phyloP scores from a whole-genome alignment of 805 yeast species.

The Cyberlindnera mycetangii region DNA sequence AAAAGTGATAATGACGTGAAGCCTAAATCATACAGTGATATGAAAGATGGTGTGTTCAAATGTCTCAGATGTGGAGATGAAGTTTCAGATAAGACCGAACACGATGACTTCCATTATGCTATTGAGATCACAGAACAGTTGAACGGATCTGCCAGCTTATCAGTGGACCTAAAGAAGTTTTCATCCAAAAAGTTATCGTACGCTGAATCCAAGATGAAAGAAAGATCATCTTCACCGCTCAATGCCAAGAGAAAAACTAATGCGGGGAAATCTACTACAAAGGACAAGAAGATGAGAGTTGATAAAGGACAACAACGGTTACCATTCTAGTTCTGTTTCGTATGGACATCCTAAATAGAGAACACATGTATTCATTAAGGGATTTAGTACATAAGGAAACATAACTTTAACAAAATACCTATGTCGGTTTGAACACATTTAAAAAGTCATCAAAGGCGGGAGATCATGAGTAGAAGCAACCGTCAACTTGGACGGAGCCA shows the following conservation, averaged over 20 bases:
- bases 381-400: neutral
- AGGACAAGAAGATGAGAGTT: slow-evolving; percentile 13
- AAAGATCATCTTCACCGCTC: slow-evolving; percentile 3
- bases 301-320: slow-evolving; percentile 24
- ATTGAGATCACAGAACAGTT: slow-evolving; percentile 43
- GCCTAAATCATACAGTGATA: neutral
- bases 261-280: neutral
- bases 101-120: slow-evolving; percentile 54
- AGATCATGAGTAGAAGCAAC: too few relatives aligned
- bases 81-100: slow-evolving; percentile 38
- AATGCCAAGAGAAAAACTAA: neutral
- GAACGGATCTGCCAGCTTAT: slow-evolving; percentile 32
- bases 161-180: slow-evolving; percentile 13
- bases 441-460: too few relatives aligned
- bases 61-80: slow-evolving; percentile 13
- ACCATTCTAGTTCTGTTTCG: slow-evolving; percentile 17
- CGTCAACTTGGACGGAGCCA: too few relatives aligned
- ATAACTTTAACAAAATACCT: too few relatives aligned
- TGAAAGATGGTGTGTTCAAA: slow-evolving; percentile 6
- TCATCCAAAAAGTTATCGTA: slow-evolving; percentile 9
- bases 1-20: neutral
- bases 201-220: slow-evolving; percentile 7
- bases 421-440: too few relatives aligned
- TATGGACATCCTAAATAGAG: too few relatives aligned
- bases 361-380: neutral